Evolutionary conservation across 441 rosid species (phyloP), one percentile per base, ranked within the genome.

Genomic region (Aquilaria agallochum): DNA sequence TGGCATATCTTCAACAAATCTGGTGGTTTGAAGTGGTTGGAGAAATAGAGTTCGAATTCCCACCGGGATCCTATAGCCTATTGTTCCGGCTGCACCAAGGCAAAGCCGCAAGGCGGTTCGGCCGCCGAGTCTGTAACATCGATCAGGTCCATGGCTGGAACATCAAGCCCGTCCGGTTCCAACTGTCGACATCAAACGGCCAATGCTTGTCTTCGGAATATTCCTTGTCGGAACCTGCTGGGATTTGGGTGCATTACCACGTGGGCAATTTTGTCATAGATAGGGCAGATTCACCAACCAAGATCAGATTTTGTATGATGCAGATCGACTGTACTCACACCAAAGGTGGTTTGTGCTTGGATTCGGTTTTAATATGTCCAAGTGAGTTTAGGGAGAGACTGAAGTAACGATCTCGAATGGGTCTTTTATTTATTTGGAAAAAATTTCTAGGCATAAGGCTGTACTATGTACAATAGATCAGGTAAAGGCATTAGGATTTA

Each of bases 21-120:
- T 92, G 98, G 98, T 92, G 98, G 98, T 82, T 86, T 48, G 96
- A 92, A 72, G 95, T 78, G 3, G 83, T 74, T 5, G 98, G 98
- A 8, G 91, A 87, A 56, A 10, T 90, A 3, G 88, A 71, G 34
- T 86, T 90, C 42, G 87, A 83, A 46, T 90, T 90, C 65, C 80
- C 97, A 4, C 76, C 78, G 0, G 98, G 90, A 31, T 73, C 64
- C 0, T 90, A 93, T 30, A 81, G 84, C 65, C 11, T 93, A 20
- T 66, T 82, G 72, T 90, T 88, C 76, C 85, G 84, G 73, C 76
- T 90, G 40, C 88, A 83, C 33, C 69, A 88, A 62, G 98, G 97
- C 12, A 85, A 80, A 67, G 53, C 92, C 34, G 59, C 78, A 0
- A 87, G 66, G 63, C 73, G 78, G 48, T 81, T 80, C 11, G 91